A percentile compares a stretch with the other conserved stretches of the same genome.
Evolutionary conservation across 257 asterid species (phyloP).

Genomic region (Prunella vulgaris): DNA sequence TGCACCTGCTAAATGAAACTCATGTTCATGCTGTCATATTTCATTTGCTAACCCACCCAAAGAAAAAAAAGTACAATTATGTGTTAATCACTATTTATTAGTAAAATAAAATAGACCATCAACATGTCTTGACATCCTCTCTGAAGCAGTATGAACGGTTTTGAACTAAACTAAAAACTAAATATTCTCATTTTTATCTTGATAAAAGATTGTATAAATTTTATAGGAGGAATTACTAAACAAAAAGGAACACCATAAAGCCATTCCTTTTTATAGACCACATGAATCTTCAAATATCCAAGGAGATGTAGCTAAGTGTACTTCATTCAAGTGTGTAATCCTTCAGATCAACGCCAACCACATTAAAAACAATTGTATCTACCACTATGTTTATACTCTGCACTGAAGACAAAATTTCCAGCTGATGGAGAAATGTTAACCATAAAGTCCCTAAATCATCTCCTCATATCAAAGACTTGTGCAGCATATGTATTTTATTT

Average conservation of each 20-base stretch:
- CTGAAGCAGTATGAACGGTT: not conserved
- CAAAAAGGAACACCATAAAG: constrained; percentile 1
- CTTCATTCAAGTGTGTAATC: constrained; percentile 1
- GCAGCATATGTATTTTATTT: no score
- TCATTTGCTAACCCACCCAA: not conserved
- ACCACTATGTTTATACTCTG: not conserved
- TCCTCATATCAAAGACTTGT: constrained; percentile 21
- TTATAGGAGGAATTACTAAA: not conserved
- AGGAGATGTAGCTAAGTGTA: constrained; percentile 6
- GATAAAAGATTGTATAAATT: constrained; percentile 6
- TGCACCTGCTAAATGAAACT: no score
- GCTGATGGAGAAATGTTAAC: not conserved
- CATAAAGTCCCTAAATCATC: constrained; percentile 4
- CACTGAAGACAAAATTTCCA: not conserved
- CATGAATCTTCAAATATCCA: not conserved
- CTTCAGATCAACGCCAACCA: constrained; percentile 18
- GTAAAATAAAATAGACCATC: not conserved
- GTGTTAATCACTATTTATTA: not conserved
- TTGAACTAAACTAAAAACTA: not conserved
- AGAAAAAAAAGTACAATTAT: not conserved
- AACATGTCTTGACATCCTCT: not conserved
- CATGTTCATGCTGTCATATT: not conserved
- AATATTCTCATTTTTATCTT: not conserved
- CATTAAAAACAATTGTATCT: constrained; percentile 8
- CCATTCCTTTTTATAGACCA: not conserved